Conservation (phyloP, 2,329 filamentous ascomycete genomes). For the Colletotrichum aenigma region DNA sequence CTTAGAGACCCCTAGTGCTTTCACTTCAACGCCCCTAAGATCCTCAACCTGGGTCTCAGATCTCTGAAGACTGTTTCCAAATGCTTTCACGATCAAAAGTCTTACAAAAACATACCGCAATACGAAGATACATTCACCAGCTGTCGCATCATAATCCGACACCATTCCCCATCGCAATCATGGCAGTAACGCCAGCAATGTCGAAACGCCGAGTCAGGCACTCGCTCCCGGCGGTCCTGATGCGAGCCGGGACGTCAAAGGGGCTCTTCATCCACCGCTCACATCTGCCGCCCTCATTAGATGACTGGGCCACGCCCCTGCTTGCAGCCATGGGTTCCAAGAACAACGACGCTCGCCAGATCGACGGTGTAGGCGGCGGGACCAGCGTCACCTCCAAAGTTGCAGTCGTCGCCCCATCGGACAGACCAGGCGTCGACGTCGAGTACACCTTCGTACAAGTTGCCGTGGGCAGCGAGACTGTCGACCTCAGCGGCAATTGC, state of each 20-base stretch:
- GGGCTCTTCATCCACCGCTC: constrained; percentile 61
- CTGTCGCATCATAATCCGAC: not conserved
- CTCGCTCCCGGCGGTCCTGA: constrained; percentile 56
- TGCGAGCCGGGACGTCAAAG: constrained; percentile 67
- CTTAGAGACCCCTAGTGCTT: not conserved
- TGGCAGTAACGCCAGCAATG: not conserved
- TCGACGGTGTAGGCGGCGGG: constrained; percentile 67
- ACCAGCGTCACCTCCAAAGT: constrained; percentile 67
- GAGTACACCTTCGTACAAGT: constrained; percentile 69
- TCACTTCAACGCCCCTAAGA: not conserved
- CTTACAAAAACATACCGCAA: not conserved
- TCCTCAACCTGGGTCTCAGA: not conserved
- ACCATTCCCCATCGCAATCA: not conserved
- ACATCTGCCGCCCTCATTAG: constrained; percentile 51
- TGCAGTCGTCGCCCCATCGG: constrained; percentile 53
- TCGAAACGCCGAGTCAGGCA: constrained; percentile 18
- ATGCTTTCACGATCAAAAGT: not conserved
- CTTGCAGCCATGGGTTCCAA: constrained; percentile 57
- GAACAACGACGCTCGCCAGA: constrained; percentile 59
- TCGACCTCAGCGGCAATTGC: constrained; percentile 66
- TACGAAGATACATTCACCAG: not conserved
- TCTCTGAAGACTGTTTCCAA: not conserved
- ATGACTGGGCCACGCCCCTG: constrained; percentile 58
- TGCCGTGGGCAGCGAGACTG: constrained; percentile 56
- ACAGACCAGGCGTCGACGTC: constrained; percentile 52